Base-by-base conservation (phyloP, 345 rosid species). In the Camelina neglecta region DNA sequence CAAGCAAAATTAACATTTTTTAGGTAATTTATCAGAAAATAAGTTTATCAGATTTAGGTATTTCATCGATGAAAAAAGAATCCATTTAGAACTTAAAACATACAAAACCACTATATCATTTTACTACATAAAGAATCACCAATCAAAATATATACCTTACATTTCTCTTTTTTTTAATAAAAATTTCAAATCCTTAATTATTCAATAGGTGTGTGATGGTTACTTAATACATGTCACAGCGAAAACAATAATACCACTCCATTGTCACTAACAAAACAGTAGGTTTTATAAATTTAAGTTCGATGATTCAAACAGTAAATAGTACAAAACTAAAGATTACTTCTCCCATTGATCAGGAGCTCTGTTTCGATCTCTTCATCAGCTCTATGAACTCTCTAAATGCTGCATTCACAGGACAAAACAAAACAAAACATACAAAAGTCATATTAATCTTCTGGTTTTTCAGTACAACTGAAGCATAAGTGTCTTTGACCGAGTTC, bases 351-450 rank as follows among this genome's bases (percentile, higher is more conserved):
- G 49, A 61, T 61, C 33, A 61, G 11, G 66, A 61, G 50, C 66
- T 61, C 16, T 61, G 33, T 61, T 78, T 85, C 38, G 55, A 45
- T 45, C 68, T 81, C 75, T 77, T 78, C 87, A 87, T 85, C 41
- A 84, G 89, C 80, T 87, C 82, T 50, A 85, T 35, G 58, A 87
- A 85, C 58, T 85, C 85, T 64, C 50, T 64, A 64, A 87, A 87
- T 67, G 81, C 89, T 87, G 89, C 31, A 44, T 47, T n/a, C 69
- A 64, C 36, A 41, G 6, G 11, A 7, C 8, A 56, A 26, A 15
- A 13, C 67, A 42, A 39, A 29, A 29, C 31, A 29, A 29, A 29
- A 29, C 31, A 29, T 29, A 10, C 10, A 41, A 13, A 23, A 26
- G 45, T 9, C 29, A 33, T 38, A 56, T 8, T 23, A 21, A 15